Percentiles rank a stretch among this genome's conserved stretches.
Evolutionary conservation across 768 basidiomycete genomes (phyloP).

Genomic region (Tylopilus rubrobrunneus): DNA sequence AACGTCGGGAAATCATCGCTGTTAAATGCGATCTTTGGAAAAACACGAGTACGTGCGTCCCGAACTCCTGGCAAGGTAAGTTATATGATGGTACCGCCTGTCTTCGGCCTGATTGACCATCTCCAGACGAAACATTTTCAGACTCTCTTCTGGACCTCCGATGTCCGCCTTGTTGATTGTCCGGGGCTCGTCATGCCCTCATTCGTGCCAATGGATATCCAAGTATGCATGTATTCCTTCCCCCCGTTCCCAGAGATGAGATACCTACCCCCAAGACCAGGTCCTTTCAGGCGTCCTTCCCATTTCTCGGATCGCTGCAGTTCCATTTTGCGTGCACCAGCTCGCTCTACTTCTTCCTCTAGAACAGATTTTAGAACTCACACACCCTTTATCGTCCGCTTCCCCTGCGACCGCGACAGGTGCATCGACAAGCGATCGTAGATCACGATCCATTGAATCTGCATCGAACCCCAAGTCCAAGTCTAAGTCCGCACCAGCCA

Average conservation of each 20-base stretch:
- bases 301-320: slow-evolving; percentile 79
- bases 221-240: slow-evolving; percentile 39
- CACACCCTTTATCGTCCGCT: slow-evolving; percentile 41
- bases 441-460: not conserved
- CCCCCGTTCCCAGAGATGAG: not conserved
- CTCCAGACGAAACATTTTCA: slow-evolving; percentile 90
- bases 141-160: slow-evolving; percentile 83
- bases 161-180: slow-evolving; percentile 90
- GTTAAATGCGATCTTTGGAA: slow-evolving; percentile 86
- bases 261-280: slow-evolving; percentile 28
- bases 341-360: slow-evolving; percentile 68
- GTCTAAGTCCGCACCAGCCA: not conserved
- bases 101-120: not conserved
- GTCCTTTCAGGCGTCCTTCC: slow-evolving; percentile 69
- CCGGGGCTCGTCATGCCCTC: slow-evolving; percentile 93
- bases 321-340: slow-evolving; percentile 78
- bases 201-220: slow-evolving; percentile 76
- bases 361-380: slow-evolving; percentile 62
- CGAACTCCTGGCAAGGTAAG: slow-evolving; percentile 81
- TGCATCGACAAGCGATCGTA: not conserved
- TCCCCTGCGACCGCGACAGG: slow-evolving; percentile 2
- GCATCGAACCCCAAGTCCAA: not conserved
- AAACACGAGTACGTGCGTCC: slow-evolving; percentile 73
- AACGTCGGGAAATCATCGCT: slow-evolving; percentile 95
- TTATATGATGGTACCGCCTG: not conserved